A percentile compares a stretch with the other conserved stretches of the same genome.
phyloP scores from a whole-genome alignment of 2,329 filamentous ascomycete species.

The Xylaria sp. region DNA sequence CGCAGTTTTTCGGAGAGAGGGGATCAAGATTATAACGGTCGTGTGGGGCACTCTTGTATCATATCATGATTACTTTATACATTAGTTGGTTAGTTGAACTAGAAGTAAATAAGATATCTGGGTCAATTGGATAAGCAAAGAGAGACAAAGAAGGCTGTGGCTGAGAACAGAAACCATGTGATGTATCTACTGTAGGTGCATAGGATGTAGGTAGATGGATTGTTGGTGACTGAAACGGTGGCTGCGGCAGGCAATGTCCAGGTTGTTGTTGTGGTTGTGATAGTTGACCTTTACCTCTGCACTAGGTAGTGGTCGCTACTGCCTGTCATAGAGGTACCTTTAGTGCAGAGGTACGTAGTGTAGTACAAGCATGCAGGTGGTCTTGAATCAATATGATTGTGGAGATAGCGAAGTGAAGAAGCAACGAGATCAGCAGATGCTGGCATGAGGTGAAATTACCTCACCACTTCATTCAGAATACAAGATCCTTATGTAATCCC shows the following conservation, averaged over 20 bases:
- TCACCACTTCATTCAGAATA: neutral
- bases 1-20: neutral
- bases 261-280: too few relatives aligned
- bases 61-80: conserved; percentile 8
- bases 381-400: neutral
- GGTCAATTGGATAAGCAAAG: neutral
- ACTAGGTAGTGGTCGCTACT: neutral
- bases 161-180: conserved; percentile 5
- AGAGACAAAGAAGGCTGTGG: conserved; percentile 1
- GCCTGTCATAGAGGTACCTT: neutral
- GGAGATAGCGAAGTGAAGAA: neutral
- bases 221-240: neutral
- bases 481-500: neutral
- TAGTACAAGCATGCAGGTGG: neutral
- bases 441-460: conserved; percentile 17
- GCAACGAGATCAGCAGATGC: conserved; percentile 19
- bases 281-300: too few relatives aligned
- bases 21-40: neutral
- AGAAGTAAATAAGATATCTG: neutral
- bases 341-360: neutral
- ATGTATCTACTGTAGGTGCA: neutral
- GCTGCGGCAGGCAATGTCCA: neutral
- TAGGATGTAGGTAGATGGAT: neutral
- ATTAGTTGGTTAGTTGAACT: neutral
- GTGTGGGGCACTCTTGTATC: conserved; percentile 6